Base-by-base conservation (phyloP, 768 basidiomycete species). In the Hortiboletus campestris region DNA sequence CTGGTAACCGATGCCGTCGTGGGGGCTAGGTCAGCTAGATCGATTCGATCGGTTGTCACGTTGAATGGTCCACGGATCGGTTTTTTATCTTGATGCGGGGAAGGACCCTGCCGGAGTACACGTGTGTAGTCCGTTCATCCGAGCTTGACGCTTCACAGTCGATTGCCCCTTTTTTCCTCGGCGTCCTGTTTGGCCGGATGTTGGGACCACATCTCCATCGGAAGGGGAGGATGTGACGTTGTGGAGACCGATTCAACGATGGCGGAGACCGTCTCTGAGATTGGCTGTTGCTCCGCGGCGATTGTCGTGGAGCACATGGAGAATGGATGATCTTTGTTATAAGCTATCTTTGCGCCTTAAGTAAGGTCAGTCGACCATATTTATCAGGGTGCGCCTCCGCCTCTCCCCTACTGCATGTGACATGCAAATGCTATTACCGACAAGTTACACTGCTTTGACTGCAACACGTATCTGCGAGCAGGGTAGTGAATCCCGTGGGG, bases 11-110 rank as follows among this genome's bases (percentile, higher is more conserved):
- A 38, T 29, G 43, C 28, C 25, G n/a, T 38, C n/a, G 42, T 51
- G 28, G 51, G 19, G 25, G 16, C 35, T 32, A 51, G 22, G 40
- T 25, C 31, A 19, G 50, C 42, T 12, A 31, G 36, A 46, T 35
- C 22, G 32, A 5, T n/a, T 34, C 32, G 17, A 47, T 47, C 22
- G 19, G 39, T 19, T 3, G 32, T 46, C 22, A 19, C n/a, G 31
- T 35, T 6, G 45, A 14, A 12, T 38, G 31, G 46, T 53, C 39
- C 53, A 41, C 28, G 53, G 53, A 53, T 53, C 53, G 36, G 45
- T 40, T 36, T 32, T 4, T 31, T 17, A 32, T 53, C 45, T 40
- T 29, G 44, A 46, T 39, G 41, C 20, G 50, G 28, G 14, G 13
- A 19, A 7, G 16, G 16, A 42, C n/a, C 49, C 12, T 12, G 32